Evolutionary conservation across 2,329 filamentous ascomycete species (phyloP).

Genomic region (Periglandula ipomoeae): DNA sequence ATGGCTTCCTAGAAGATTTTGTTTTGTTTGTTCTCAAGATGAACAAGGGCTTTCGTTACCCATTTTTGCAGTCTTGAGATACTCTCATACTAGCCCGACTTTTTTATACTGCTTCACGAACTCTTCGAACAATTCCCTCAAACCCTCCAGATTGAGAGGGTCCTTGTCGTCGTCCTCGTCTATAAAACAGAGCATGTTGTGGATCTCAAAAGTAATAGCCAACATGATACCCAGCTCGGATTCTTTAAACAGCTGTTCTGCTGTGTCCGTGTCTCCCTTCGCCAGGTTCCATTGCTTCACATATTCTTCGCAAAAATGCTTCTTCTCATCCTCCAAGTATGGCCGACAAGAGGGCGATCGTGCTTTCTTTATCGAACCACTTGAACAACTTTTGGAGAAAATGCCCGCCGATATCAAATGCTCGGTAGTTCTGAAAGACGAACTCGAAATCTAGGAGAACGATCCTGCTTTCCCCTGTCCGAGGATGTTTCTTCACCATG

Average conservation of each 20-base stretch:
- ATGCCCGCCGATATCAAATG: constrained; percentile 13
- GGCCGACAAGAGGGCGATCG: constrained; percentile 9
- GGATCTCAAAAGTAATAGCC: constrained; percentile 13
- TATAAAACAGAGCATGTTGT: constrained; percentile 14
- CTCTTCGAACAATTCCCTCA: constrained; percentile 10
- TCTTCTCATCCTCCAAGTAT: constrained; percentile 10
- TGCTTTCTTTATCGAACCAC: constrained; percentile 11
- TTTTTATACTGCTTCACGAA: constrained; percentile 5
- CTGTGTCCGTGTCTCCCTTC: constrained; percentile 11
- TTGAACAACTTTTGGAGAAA: constrained; percentile 20
- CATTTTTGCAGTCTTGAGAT: too few relatives aligned
- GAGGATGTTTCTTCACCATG: constrained; percentile 6
- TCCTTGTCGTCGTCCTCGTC: constrained; percentile 5
- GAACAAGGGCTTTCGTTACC: too few relatives aligned
- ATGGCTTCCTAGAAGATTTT: too few relatives aligned
- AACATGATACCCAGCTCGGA: constrained; percentile 11
- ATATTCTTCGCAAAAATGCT: constrained; percentile 13
- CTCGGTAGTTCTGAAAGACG: constrained; percentile 12
- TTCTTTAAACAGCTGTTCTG: constrained; percentile 9
- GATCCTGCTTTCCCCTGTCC: constrained; percentile 3
- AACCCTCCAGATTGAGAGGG: constrained; percentile 7
- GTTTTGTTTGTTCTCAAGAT: too few relatives aligned
- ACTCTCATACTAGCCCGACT: not conserved
- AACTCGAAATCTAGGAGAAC: constrained; percentile 13
- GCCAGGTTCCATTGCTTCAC: constrained; percentile 9